Base-by-base conservation (phyloP, 169 alveolate species). In the Plasmodium ovale region DNA sequence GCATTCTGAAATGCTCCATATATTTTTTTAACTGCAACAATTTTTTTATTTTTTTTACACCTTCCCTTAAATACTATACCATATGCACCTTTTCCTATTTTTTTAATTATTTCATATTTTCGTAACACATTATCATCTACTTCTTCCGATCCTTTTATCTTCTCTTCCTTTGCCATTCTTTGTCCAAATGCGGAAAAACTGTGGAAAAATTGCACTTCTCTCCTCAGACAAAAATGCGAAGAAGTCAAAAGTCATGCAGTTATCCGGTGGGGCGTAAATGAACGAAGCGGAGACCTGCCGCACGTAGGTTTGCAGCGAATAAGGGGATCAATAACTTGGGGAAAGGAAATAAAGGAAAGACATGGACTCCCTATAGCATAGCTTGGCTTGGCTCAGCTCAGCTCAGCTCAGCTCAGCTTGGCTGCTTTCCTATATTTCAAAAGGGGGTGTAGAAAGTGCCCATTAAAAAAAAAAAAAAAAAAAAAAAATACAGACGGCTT, bases 61-160 rank as follows among this genome's bases (percentile, higher is more conserved):
- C 94, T 96, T 25, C 99, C 98, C 94, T 99, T 99, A 99, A 99
- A 99, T 2, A 99, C 99, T 31, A 99, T 97, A 12, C 99, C 99
- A 92, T 98, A 99, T 3, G 99, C 99, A 9, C 99, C 99, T 90
- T 97, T 97, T 6, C 99, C 99, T 74, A 97, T 92, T 68, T 95
- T 95, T 64, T 96, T 94, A 25, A 97, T 82, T 23, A 97, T 82
- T 74, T 97, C 97, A 87, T 95, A 97, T 92, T 94, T 95, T 71
- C 95, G 94, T 65, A 97, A 95, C 27, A 97, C 96, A 84, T 97
- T 98, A 12, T 97, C 97, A 82, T 97, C 99, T 42, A 97, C 94
- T 71, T 95, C 96, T 56, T 96, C 98, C 62, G 95, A 91, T 5
- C 23, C 19, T 3, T 54, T 56, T 37, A 31, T 25, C 16, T 60